Evolutionary conservation across 345 rosid species (phyloP).

Genomic region (Hibiscus syriacus): DNA sequence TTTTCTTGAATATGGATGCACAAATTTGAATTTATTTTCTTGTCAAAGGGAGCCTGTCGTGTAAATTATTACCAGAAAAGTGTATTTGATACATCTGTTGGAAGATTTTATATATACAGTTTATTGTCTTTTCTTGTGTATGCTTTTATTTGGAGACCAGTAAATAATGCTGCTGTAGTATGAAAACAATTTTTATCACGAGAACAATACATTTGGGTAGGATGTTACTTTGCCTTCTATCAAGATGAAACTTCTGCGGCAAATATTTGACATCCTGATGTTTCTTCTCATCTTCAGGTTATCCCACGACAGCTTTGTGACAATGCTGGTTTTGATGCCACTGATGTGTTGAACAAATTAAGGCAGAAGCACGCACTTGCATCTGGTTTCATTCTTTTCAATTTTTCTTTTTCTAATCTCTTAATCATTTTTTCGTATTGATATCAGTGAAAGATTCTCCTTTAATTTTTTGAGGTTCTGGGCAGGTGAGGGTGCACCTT

Average conservation of each 20-base stretch:
- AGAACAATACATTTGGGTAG: not conserved
- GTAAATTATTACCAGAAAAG: not conserved
- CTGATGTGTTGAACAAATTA: slow-evolving; percentile 92
- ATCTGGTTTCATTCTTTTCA: slow-evolving; percentile 48
- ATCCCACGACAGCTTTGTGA: slow-evolving; percentile 96
- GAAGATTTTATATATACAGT: not conserved
- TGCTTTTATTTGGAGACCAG: not conserved
- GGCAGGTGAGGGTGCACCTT: slow-evolving; percentile 87
- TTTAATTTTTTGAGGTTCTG: slow-evolving; percentile 3
- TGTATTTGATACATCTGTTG: not conserved
- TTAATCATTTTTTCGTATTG: not conserved
- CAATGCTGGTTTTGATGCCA: slow-evolving; percentile 99
- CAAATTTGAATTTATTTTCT: not conserved
- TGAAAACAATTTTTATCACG: not conserved
- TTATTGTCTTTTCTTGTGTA: not conserved
- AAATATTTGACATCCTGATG: not conserved
- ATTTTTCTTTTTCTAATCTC: not conserved
- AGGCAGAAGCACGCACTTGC: slow-evolving; percentile 94
- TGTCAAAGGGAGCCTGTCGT: not conserved
- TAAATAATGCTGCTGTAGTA: not conserved
- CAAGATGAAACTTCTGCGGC: not conserved
- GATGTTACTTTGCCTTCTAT: not conserved
- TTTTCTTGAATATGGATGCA: not conserved
- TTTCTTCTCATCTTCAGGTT: slow-evolving; percentile 43
- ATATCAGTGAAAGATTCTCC: slow-evolving; percentile 5